phyloP scores from a whole-genome alignment of 306 rosid genomes.

The Lotus japonicus region DNA sequence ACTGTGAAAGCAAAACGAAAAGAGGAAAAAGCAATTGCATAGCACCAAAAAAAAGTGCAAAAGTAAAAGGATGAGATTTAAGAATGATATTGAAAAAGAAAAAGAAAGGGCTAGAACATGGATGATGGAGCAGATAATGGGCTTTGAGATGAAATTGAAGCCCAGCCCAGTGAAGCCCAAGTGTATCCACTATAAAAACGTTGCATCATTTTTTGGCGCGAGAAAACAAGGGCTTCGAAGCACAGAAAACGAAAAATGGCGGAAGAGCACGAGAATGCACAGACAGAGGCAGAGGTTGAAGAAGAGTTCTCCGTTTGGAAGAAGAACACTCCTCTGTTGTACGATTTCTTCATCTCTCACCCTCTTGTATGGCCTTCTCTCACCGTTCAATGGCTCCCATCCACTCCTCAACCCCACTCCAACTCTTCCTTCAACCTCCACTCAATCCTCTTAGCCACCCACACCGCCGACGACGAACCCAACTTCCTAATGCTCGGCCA shows the following conservation, averaged over 20 bases:
- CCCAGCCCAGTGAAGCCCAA: not conserved
- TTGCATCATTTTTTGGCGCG: conserved; percentile 7
- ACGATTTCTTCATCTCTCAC: conserved; percentile 71
- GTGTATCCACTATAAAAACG: not conserved
- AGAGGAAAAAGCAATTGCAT: not conserved
- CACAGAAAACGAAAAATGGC: conserved; percentile 36
- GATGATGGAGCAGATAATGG: not conserved
- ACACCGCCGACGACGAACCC: conserved; percentile 58
- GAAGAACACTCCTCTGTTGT: conserved; percentile 71
- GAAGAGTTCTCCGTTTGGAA: conserved; percentile 85
- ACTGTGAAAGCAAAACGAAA: no score
- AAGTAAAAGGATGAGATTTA: no score
- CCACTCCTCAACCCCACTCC: conserved; percentile 35
- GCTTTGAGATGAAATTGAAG: not conserved
- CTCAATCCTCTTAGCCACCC: conserved; percentile 74
- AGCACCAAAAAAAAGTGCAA: no score
- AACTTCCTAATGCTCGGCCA: conserved; percentile 76
- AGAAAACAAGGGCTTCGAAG: conserved; percentile 5
- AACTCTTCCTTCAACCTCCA: conserved; percentile 56
- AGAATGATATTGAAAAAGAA: no score
- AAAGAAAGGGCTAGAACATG: no score
- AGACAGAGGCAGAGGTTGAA: conserved; percentile 31
- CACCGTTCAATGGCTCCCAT: conserved; percentile 57
- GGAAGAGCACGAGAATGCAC: conserved; percentile 19
- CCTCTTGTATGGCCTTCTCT: conserved; percentile 95